A percentile compares a stretch with the other conserved stretches of the same genome.
Evolutionary conservation across 2,329 filamentous ascomycete species (phyloP).

Genomic region (Apiospora kogelbergensis): DNA sequence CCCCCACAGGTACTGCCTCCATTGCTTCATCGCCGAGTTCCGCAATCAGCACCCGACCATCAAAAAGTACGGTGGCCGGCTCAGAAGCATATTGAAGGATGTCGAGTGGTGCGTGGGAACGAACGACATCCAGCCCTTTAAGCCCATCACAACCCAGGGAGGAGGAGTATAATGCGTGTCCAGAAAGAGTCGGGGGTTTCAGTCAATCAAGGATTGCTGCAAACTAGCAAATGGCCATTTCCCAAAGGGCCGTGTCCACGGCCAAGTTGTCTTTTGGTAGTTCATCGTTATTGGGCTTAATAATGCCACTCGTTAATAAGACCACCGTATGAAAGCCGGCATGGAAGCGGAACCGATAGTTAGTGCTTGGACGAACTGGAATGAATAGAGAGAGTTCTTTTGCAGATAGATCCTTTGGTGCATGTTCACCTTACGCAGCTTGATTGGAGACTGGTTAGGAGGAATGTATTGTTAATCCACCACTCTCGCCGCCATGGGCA

Average conservation of each 20-base stretch:
- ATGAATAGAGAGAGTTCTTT: not conserved
- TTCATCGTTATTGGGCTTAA: not conserved
- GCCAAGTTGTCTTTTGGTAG: not conserved
- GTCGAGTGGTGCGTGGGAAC: not conserved
- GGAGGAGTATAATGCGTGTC: no score
- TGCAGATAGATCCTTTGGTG: not conserved
- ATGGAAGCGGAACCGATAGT: not conserved
- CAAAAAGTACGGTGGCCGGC: not conserved
- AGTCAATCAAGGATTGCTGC: no score
- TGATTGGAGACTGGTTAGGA: not conserved
- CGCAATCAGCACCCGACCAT: not conserved
- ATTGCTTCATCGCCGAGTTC: not conserved
- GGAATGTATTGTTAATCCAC: not conserved
- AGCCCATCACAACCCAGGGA: no score
- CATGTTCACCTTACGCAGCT: no score
- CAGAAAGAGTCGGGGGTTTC: no score
- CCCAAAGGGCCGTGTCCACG: no score
- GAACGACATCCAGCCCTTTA: not conserved
- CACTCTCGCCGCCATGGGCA: not conserved
- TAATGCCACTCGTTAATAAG: not conserved
- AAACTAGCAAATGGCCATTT: no score
- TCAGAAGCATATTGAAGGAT: not conserved
- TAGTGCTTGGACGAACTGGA: not conserved
- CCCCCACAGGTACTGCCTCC: not conserved
- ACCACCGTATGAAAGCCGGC: not conserved